Percentiles rank a stretch among this genome's conserved stretches.
Evolutionary conservation across 1,284 basidiomycete species (phyloP).

Genomic region (Cronartium quercuum): DNA sequence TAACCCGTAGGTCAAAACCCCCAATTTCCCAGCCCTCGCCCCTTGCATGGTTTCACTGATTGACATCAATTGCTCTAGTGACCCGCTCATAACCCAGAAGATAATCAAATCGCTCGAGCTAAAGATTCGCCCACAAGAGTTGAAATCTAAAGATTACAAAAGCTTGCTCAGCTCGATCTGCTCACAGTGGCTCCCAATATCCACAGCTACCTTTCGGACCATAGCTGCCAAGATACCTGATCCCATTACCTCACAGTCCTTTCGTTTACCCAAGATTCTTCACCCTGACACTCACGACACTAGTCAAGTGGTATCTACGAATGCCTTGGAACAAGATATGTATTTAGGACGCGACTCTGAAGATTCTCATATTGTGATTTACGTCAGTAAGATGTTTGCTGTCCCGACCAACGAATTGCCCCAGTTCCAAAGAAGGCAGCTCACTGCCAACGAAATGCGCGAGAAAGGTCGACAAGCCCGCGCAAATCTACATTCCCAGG

Average conservation of each 20-base stretch:
- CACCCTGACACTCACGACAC: conserved; percentile 60
- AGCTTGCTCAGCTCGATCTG: conserved; percentile 79
- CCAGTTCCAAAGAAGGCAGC: conserved; percentile 67
- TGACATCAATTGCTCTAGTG: conserved; percentile 54
- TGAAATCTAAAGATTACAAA: conserved; percentile 82
- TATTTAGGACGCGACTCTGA: conserved; percentile 63
- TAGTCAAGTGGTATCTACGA: conserved; percentile 59
- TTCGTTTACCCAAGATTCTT: conserved; percentile 84
- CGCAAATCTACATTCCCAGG: conserved; percentile 50
- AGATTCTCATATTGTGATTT: conserved; percentile 66
- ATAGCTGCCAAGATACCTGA: conserved; percentile 87
- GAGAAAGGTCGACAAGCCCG: conserved; percentile 60
- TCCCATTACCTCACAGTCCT: conserved; percentile 72
- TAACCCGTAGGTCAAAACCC: conserved; percentile 64
- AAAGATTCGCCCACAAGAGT: conserved; percentile 78
- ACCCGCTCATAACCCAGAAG: conserved; percentile 79
- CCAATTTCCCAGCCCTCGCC: not conserved
- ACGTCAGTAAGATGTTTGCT: conserved; percentile 99
- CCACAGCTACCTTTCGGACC: conserved; percentile 84
- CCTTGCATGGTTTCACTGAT: conserved; percentile 25
- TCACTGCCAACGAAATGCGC: conserved; percentile 84
- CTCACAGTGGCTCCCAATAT: conserved; percentile 92
- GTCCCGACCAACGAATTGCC: conserved; percentile 73
- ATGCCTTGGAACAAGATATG: conserved; percentile 72
- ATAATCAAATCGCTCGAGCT: conserved; percentile 78